Conservation (phyloP, 306 rosid species). For the Chamaecrista fasciculata region DNA sequence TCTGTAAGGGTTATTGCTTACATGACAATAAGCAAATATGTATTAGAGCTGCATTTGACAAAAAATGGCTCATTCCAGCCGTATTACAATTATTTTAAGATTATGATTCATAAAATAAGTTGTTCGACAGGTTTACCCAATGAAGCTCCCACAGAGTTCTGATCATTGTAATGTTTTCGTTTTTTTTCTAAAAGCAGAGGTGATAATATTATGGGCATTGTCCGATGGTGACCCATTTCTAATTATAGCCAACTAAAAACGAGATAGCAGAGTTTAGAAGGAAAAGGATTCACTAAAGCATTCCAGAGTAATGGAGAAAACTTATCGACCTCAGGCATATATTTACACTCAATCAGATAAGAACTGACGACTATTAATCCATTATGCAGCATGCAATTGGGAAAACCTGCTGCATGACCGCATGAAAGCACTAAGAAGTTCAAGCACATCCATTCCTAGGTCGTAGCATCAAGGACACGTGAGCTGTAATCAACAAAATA, state of each 20-base stretch:
- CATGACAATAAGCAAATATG: background rate
- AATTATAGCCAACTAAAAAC: slow-evolving; percentile 1
- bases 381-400: background rate
- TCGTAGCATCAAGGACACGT: slow-evolving; percentile 12
- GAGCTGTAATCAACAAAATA: background rate
- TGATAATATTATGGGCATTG: background rate
- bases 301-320: background rate
- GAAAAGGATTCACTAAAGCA: background rate
- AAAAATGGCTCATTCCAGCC: background rate
- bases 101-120: background rate
- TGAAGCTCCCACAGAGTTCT: background rate
- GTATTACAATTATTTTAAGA: background rate
- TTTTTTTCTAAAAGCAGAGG: background rate
- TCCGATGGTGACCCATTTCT: slow-evolving; percentile 8
- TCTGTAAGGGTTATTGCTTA: slow-evolving; percentile 14
- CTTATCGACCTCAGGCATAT: background rate
- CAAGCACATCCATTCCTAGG: background rate
- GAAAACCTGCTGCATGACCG: slow-evolving; percentile 10
- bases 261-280: background rate
- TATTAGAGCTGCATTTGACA: slow-evolving; percentile 7
- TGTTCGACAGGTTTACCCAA: background rate
- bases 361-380: background rate
- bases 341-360: background rate
- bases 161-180: slow-evolving; percentile 6
- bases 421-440: slow-evolving; percentile 1